Evolutionary conservation across 2,329 filamentous ascomycete genomes (phyloP).

Genomic region (Chrysosporium queenslandicum): DNA sequence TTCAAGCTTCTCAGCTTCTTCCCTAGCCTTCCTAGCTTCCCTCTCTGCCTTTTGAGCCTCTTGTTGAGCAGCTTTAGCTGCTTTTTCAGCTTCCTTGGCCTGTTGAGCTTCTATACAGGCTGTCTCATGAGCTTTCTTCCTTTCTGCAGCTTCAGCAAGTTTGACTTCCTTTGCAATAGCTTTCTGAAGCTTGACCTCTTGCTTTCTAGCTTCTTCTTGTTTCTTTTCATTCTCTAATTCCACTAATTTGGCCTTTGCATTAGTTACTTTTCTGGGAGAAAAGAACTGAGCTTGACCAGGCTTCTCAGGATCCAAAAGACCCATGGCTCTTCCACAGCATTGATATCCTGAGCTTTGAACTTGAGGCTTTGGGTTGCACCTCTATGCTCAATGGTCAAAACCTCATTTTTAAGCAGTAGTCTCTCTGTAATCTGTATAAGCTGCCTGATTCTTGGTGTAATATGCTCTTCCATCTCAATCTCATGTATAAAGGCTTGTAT

Average conservation of each 20-base stretch:
- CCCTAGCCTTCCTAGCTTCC: not conserved
- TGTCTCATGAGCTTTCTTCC: not conserved
- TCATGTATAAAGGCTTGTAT: not conserved
- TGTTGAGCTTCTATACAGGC: not conserved
- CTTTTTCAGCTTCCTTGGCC: not conserved
- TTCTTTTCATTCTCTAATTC: not conserved
- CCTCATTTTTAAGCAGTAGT: not conserved
- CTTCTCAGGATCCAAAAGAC: not conserved
- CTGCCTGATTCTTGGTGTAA: not conserved
- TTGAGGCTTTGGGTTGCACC: too few species aligned
- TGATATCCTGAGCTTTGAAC: too few species aligned
- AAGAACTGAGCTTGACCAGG: conserved; percentile 4
- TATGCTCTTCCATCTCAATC: not conserved
- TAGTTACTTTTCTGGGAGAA: not conserved
- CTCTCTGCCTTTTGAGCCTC: not conserved
- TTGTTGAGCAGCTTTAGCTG: not conserved
- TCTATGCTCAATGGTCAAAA: not conserved
- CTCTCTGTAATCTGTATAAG: not conserved
- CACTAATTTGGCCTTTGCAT: not conserved
- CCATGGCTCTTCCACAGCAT: not conserved
- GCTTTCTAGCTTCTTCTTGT: not conserved
- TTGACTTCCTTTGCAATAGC: not conserved
- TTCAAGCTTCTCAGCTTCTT: not conserved
- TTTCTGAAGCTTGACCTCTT: conserved; percentile 9
- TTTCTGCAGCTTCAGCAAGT: not conserved